Evolutionary conservation across 176 grass and related monocot species (phyloP).

Genomic region (Aegilops sharonensis): DNA sequence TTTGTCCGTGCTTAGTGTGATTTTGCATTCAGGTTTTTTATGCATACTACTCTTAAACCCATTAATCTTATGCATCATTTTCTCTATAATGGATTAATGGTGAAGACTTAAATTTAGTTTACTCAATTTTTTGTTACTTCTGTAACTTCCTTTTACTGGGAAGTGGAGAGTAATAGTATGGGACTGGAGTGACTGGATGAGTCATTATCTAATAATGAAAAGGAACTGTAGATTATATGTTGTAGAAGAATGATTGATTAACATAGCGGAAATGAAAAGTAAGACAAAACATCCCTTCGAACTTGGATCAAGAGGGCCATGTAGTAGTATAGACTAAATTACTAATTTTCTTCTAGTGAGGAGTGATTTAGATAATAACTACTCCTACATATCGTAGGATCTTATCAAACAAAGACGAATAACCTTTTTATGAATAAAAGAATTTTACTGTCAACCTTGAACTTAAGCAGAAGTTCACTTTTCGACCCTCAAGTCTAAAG

Average conservation of each 20-base stretch:
- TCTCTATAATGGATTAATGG: neutral
- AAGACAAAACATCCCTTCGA: neutral
- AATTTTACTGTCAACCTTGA: neutral
- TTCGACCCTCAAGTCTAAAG: neutral
- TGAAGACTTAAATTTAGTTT: slow-evolving; percentile 4
- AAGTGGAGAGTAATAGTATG: slow-evolving; percentile 1
- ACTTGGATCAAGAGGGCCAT: neutral
- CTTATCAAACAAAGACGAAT: neutral
- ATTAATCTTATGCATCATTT: neutral
- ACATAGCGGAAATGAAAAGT: neutral
- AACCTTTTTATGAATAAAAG: neutral
- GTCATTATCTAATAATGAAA: slow-evolving; percentile 1
- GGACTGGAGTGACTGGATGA: neutral
- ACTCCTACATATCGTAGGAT: neutral
- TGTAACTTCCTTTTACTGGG: slow-evolving; percentile 19
- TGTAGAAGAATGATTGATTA: neutral
- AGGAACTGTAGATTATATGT: neutral
- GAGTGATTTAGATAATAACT: slow-evolving; percentile 1
- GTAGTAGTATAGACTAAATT: neutral
- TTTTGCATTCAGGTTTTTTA: slow-evolving; percentile 1
- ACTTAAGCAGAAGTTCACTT: neutral
- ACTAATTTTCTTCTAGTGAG: neutral
- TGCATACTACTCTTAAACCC: neutral
- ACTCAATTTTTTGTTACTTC: neutral
- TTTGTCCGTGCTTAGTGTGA: neutral